Evolutionary conservation across 352 stramenopile species (phyloP).

Genomic region (Phytophthora foliorum): DNA sequence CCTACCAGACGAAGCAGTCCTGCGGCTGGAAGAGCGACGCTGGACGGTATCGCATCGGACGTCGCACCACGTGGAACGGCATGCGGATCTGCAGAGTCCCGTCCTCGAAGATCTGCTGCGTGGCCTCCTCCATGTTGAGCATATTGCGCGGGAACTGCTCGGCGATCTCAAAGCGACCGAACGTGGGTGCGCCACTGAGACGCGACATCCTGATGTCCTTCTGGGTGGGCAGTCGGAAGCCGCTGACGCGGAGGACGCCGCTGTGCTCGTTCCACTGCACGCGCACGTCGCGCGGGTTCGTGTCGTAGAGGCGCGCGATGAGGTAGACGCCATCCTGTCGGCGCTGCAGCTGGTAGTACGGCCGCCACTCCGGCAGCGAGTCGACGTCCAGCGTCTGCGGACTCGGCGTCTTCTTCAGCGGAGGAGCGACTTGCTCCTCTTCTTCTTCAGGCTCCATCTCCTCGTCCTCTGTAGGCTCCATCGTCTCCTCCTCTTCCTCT

Average conservation of each 20-base stretch:
- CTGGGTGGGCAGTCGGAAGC: conserved; percentile 62
- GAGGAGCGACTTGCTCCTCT: conserved; percentile 21
- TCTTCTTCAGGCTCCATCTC: conserved; percentile 20
- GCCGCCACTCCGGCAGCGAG: conserved; percentile 59
- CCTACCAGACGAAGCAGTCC: conserved; percentile 53
- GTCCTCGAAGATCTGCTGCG: conserved; percentile 55
- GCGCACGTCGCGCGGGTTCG: conserved; percentile 43
- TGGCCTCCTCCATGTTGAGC: conserved; percentile 63
- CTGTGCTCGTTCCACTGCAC: conserved; percentile 55
- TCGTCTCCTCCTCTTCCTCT: conserved; percentile 23
- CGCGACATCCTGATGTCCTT: conserved; percentile 67
- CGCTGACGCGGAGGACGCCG: conserved; percentile 54
- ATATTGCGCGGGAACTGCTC: conserved; percentile 58
- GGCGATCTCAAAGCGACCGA: conserved; percentile 73
- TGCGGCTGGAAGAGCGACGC: conserved; percentile 47
- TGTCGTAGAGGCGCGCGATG: conserved; percentile 40
- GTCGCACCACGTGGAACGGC: conserved; percentile 53
- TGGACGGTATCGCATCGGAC: conserved; percentile 39
- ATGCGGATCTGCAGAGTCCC: conserved; percentile 68
- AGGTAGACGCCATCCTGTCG: conserved; percentile 57
- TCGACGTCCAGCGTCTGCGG: conserved; percentile 17
- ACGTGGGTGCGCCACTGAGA: conserved; percentile 63
- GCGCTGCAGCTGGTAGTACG: conserved; percentile 72
- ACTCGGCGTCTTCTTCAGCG: not conserved
- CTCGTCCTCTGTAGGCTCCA: conserved; percentile 13